Evolutionary conservation across 2,329 filamentous ascomycete genomes (phyloP).

Genomic region (Nemania sp.): DNA sequence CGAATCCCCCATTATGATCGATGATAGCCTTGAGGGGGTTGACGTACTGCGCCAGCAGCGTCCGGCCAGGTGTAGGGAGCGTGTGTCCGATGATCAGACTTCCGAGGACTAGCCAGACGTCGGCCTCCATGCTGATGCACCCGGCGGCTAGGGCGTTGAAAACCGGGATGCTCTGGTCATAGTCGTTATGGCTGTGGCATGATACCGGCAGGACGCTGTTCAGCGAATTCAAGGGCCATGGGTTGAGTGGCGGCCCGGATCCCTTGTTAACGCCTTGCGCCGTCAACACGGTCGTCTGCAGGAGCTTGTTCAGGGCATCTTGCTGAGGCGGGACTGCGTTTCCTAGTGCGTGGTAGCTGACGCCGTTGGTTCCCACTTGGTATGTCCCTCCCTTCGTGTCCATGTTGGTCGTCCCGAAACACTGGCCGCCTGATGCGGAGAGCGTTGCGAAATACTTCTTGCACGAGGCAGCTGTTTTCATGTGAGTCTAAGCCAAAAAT

Average conservation of each 20-base stretch:
- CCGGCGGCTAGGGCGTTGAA: constrained; percentile 35
- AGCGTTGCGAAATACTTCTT: constrained; percentile 33
- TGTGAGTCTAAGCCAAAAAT: constrained; percentile 13
- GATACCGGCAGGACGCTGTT: constrained; percentile 30
- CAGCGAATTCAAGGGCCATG: constrained; percentile 36
- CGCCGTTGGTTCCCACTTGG: constrained; percentile 33
- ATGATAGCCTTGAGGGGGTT: constrained; percentile 35
- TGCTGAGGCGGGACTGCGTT: constrained; percentile 32
- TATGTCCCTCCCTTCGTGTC: constrained; percentile 39
- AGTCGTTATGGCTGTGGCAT: constrained; percentile 39
- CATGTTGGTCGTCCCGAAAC: constrained; percentile 31
- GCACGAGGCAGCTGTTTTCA: constrained; percentile 31
- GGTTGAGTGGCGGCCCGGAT: constrained; percentile 31
- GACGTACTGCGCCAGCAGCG: constrained; percentile 34
- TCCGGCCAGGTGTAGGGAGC: constrained; percentile 31
- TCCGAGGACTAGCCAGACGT: constrained; percentile 32
- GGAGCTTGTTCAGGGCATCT: constrained; percentile 35
- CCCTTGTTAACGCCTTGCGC: constrained; percentile 33
- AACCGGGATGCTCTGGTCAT: constrained; percentile 33
- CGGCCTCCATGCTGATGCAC: constrained; percentile 36
- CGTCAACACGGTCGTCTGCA: constrained; percentile 26
- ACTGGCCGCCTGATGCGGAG: constrained; percentile 28
- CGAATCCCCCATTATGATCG: constrained; percentile 34
- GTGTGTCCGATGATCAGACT: constrained; percentile 35
- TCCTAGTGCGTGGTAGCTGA: constrained; percentile 37